These are phyloP conservation scores for Saururus chinensis DNA, from an alignment of 164 flowering plant genomes.

Conservation along the genomic window DNA sequence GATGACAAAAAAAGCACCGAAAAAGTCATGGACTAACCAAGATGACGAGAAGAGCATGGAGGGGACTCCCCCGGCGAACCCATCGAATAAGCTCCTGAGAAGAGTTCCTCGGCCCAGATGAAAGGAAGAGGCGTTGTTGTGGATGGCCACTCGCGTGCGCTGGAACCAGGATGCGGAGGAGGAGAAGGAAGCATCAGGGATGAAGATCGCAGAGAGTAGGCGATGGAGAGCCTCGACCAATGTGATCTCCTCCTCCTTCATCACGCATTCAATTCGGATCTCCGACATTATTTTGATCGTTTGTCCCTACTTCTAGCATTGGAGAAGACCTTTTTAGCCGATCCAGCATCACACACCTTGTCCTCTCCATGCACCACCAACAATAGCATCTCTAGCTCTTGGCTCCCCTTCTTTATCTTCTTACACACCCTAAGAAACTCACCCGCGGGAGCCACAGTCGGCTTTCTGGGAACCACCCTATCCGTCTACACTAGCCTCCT, in stretches of 20 bases:
- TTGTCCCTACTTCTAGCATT: slow-evolving; percentile 25
- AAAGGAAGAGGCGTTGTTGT: slow-evolving; percentile 32
- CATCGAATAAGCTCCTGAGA: slow-evolving; percentile 29
- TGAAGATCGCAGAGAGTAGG: slow-evolving; percentile 27
- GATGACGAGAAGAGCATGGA: slow-evolving; percentile 62
- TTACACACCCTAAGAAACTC: slow-evolving; percentile 19
- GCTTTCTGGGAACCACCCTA: slow-evolving; percentile 2
- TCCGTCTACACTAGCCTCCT: slow-evolving; percentile 6
- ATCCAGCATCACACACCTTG: slow-evolving; percentile 16
- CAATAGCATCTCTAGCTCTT: slow-evolving; percentile 25
- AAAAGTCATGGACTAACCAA: slow-evolving; percentile 64
- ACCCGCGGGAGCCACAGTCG: slow-evolving; percentile 13
- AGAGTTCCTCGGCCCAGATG: slow-evolving; percentile 39
- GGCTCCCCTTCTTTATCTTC: slow-evolving; percentile 15
- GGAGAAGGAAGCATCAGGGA: slow-evolving; percentile 17
- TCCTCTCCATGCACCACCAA: slow-evolving; percentile 36
- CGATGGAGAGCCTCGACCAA: slow-evolving; percentile 27
- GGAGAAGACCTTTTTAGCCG: slow-evolving; percentile 20
- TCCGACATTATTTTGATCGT: slow-evolving; percentile 15
- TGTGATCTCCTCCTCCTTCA: slow-evolving; percentile 9
- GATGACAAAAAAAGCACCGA: too few species aligned
- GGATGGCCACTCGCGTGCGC: slow-evolving; percentile 32
- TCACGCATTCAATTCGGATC: neutral
- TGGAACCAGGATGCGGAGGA: slow-evolving; percentile 29
- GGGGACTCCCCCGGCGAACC: slow-evolving; percentile 61